Evolutionary conservation across 345 rosid genomes (phyloP).

Genomic region (Eutrema japonicum): DNA sequence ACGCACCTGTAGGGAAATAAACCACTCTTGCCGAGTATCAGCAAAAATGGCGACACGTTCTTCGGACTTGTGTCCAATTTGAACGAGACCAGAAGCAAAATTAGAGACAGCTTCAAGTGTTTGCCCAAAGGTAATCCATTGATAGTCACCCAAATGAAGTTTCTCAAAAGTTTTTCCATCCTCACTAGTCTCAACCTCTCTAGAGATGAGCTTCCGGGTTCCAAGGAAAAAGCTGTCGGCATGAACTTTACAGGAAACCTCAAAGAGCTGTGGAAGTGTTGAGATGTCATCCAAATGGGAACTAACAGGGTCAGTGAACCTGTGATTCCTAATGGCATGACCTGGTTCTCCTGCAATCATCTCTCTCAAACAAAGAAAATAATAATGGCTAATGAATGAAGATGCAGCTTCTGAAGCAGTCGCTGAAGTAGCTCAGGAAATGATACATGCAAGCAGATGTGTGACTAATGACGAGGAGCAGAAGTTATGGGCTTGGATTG

Average conservation of each 20-base stretch:
- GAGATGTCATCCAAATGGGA: conserved; percentile 77
- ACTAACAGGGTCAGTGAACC: conserved; percentile 56
- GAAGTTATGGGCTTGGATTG: no score
- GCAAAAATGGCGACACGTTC: conserved; percentile 96
- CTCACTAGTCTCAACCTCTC: conserved; percentile 59
- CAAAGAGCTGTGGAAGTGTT: conserved; percentile 91
- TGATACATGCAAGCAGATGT: no score
- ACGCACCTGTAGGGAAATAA: conserved; percentile 86
- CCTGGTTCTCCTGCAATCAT: conserved; percentile 95
- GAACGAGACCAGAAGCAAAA: conserved; percentile 86
- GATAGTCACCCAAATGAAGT: conserved; percentile 91
- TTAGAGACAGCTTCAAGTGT: conserved; percentile 65
- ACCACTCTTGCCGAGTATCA: conserved; percentile 97
- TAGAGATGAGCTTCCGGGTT: conserved; percentile 69
- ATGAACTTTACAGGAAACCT: conserved; percentile 68
- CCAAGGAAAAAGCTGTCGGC: conserved; percentile 68
- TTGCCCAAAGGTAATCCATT: conserved; percentile 73
- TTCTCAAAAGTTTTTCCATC: conserved; percentile 90
- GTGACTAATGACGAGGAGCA: no score
- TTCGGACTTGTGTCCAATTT: conserved; percentile 65
- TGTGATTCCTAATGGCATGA: conserved; percentile 64
- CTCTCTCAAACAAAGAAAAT: no score
- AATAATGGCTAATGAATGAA: no score
- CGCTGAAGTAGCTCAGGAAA: no score
- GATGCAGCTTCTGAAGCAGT: no score